Evolutionary conservation across 768 basidiomycete species (phyloP).

Genomic region (Lactifluus volemus): DNA sequence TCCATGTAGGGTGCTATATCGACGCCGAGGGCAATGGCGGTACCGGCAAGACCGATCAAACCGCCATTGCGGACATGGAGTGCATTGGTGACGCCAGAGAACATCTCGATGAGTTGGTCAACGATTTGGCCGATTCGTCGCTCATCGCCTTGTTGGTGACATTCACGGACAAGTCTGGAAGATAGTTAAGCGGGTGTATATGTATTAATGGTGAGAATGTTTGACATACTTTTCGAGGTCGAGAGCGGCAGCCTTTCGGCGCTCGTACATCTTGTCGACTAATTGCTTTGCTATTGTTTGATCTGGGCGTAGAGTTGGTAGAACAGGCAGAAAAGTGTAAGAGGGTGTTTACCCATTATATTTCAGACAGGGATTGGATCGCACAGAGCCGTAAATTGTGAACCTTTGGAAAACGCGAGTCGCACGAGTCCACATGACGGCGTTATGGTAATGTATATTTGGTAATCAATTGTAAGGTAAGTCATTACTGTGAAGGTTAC

Average conservation of each 20-base stretch:
- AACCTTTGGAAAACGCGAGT: no score
- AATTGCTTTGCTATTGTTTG: conserved; percentile 69
- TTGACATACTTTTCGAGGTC: conserved; percentile 82
- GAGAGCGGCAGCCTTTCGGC: conserved; percentile 89
- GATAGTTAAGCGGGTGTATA: background rate
- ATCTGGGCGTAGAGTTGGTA: conserved; percentile 40
- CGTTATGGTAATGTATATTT: no score
- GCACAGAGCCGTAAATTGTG: no score
- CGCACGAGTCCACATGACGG: no score
- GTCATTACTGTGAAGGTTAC: background rate
- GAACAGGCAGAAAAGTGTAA: background rate
- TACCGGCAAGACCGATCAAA: conserved; percentile 90
- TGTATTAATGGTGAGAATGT: background rate
- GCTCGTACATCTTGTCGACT: conserved; percentile 93
- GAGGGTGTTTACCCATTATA: background rate
- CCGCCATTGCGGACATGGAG: conserved; percentile 91
- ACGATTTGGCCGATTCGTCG: conserved; percentile 80
- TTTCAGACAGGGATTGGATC: background rate
- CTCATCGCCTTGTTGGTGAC: conserved; percentile 71
- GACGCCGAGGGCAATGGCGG: conserved; percentile 92
- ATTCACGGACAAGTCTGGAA: conserved; percentile 75
- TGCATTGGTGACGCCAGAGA: conserved; percentile 71
- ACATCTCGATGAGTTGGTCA: conserved; percentile 93
- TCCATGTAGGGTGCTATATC: conserved; percentile 93
- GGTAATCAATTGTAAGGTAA: no score